Evolutionary conservation across 2,329 filamentous ascomycete species (phyloP).

Genomic region (Colletotrichum neosansevieriae): DNA sequence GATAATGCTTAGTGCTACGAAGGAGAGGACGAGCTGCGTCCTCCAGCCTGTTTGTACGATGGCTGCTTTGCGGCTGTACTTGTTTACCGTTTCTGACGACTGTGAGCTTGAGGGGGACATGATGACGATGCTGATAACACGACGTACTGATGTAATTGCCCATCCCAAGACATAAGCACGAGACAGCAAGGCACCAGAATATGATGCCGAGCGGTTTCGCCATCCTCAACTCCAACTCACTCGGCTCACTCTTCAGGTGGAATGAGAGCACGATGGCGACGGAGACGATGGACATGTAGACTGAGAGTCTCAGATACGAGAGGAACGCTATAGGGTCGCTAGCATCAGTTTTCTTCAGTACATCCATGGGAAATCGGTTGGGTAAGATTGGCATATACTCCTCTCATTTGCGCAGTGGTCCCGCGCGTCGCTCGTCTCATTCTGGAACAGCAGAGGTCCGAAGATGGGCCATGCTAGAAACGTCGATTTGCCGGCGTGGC

Average conservation of each 20-base stretch:
- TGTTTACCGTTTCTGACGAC: constrained; percentile 73
- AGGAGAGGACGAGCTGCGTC: constrained; percentile 80
- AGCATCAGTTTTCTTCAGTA: neutral
- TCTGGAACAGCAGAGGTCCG: constrained; percentile 79
- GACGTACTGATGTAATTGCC: constrained; percentile 84
- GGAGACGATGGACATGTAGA: constrained; percentile 92
- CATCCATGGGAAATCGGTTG: neutral
- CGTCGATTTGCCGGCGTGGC: constrained; percentile 49
- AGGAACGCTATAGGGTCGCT: constrained; percentile 71
- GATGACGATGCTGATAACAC: neutral
- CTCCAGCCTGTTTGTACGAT: constrained; percentile 95
- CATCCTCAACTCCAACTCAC: constrained; percentile 77
- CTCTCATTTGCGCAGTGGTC: constrained; percentile 86
- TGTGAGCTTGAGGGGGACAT: neutral
- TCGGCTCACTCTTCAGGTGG: constrained; percentile 82
- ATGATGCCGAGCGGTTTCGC: constrained; percentile 86
- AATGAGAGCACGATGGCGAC: constrained; percentile 94
- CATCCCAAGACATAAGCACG: constrained; percentile 82
- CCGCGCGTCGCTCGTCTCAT: constrained; percentile 78
- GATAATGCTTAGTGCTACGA: constrained; percentile 73
- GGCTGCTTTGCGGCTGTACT: constrained; percentile 82
- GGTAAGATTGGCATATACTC: constrained; percentile 60
- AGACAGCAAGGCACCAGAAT: constrained; percentile 86
- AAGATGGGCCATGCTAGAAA: constrained; percentile 74
- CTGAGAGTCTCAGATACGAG: constrained; percentile 87